Conservation (phyloP, 2,329 filamentous ascomycete species). For the Stylonectria norvegica region DNA sequence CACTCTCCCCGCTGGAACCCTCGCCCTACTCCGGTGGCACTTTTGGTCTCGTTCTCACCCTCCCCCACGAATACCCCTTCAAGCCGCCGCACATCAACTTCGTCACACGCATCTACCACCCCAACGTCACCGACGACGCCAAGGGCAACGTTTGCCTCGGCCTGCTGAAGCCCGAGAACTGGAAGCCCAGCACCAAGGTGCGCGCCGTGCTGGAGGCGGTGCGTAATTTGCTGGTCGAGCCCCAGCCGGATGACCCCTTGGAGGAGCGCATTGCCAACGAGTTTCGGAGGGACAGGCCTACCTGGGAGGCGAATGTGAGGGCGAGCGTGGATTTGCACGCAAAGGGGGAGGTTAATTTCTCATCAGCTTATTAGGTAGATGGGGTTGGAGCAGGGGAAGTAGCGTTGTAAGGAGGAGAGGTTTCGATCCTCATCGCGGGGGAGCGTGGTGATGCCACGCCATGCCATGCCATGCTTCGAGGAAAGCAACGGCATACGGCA, state of each 20-base stretch:
- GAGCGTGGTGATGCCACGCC: too few relatives aligned
- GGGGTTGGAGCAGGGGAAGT: too few relatives aligned
- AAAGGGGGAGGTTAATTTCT: slow-evolving; percentile 29
- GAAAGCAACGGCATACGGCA: too few relatives aligned
- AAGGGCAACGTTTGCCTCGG: slow-evolving; percentile 82
- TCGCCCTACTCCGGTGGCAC: slow-evolving; percentile 60
- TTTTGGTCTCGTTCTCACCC: slow-evolving; percentile 68
- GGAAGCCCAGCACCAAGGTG: slow-evolving; percentile 85
- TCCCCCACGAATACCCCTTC: slow-evolving; percentile 85
- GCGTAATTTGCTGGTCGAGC: slow-evolving; percentile 69
- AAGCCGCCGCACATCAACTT: slow-evolving; percentile 79
- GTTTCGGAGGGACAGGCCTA: slow-evolving; percentile 63
- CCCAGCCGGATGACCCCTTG: slow-evolving; percentile 85
- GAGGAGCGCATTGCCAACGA: slow-evolving; percentile 84
- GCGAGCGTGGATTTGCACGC: slow-evolving; percentile 75
- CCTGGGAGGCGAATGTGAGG: slow-evolving; percentile 72
- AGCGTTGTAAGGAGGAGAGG: too few relatives aligned
- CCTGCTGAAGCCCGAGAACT: slow-evolving; percentile 79
- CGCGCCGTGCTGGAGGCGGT: slow-evolving; percentile 73
- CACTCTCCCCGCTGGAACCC: slow-evolving; percentile 42
- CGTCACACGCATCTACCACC: slow-evolving; percentile 90
- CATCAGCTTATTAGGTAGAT: slow-evolving; percentile 23
- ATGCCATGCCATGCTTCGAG: too few relatives aligned
- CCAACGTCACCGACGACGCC: slow-evolving; percentile 86
- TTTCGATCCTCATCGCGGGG: too few relatives aligned